A percentile compares a stretch with the other conserved stretches of the same genome.
Evolutionary conservation across 2,329 filamentous ascomycete species (phyloP).

Genomic region (Clonostachys solani): DNA sequence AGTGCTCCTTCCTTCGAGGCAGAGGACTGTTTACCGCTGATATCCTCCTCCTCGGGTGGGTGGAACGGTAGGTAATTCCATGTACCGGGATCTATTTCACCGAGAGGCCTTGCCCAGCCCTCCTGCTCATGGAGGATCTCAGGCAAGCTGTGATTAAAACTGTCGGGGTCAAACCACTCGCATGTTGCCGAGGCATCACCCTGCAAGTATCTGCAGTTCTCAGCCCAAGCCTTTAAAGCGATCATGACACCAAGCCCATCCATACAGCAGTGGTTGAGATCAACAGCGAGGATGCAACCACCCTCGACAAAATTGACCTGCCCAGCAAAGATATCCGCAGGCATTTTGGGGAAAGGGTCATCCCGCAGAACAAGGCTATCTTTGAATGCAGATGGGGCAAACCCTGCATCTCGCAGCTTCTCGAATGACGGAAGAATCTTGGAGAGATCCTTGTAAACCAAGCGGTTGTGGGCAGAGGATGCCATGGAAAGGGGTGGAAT

Average conservation of each 20-base stretch:
- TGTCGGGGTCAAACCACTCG: conserved; percentile 18
- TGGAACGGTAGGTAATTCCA: conserved; percentile 18
- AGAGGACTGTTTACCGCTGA: not conserved
- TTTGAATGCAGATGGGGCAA: conserved; percentile 16
- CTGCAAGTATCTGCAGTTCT: conserved; percentile 19
- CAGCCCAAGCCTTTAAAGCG: conserved; percentile 20
- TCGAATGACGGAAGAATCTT: conserved; percentile 15
- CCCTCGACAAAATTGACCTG: conserved; percentile 23
- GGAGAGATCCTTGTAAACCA: conserved; percentile 18
- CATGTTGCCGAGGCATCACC: conserved; percentile 14
- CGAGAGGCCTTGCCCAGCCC: conserved; percentile 8
- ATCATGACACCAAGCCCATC: conserved; percentile 20
- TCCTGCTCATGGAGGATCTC: conserved; percentile 18
- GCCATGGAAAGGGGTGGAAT: conserved; percentile 9
- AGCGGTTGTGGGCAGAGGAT: conserved; percentile 3
- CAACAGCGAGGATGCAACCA: conserved; percentile 18
- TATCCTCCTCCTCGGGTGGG: conserved; percentile 3
- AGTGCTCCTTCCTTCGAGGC: conserved; percentile 4
- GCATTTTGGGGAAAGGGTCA: conserved; percentile 14
- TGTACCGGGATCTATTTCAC: conserved; percentile 15
- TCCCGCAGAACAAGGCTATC: conserved; percentile 15
- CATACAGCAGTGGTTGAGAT: conserved; percentile 16
- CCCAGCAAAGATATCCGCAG: conserved; percentile 17
- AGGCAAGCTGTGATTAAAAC: conserved; percentile 19
- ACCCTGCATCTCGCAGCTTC: conserved; percentile 13